Evolutionary conservation across 352 stramenopile species (phyloP).

Genomic region (Phytophthora hybrid): DNA sequence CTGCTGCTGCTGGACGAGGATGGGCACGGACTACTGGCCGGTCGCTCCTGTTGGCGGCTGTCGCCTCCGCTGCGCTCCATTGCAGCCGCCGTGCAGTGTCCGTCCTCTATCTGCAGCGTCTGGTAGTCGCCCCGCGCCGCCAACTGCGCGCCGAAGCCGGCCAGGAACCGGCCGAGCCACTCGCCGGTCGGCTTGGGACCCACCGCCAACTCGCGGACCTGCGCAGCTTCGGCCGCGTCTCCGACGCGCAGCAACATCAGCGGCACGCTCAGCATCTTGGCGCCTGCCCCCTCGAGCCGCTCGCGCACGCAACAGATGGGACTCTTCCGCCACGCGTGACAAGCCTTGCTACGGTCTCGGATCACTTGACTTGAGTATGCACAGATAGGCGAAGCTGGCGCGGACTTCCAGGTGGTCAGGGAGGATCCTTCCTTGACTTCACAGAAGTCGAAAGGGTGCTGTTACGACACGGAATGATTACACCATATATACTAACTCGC

Average conservation of each 20-base stretch:
- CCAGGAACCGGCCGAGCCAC: conserved; percentile 21
- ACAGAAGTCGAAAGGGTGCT: neutral
- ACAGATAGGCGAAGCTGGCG: neutral
- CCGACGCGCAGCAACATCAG: conserved; percentile 23
- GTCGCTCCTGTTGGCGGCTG: conserved; percentile 34
- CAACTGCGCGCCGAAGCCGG: conserved; percentile 9
- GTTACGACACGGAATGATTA: conserved; percentile 4
- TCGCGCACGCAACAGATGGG: conserved; percentile 12
- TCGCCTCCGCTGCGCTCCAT: conserved; percentile 10
- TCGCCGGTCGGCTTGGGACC: neutral
- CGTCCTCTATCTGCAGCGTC: neutral
- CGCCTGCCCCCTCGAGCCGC: conserved; percentile 8
- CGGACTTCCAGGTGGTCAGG: neutral
- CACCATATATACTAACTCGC: neutral
- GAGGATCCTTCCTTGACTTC: neutral
- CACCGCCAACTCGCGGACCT: neutral
- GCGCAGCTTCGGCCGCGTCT: neutral
- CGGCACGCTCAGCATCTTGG: conserved; percentile 29
- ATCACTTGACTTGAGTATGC: neutral
- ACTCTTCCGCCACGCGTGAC: conserved; percentile 32
- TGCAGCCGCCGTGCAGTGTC: neutral
- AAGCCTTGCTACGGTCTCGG: conserved; percentile 11
- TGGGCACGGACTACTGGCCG: conserved; percentile 47
- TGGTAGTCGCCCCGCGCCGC: conserved; percentile 7
- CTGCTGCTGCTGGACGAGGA: conserved; percentile 45